phyloP scores from a whole-genome alignment of 2,329 filamentous ascomycete species.

The Ophiostoma ulmi region DNA sequence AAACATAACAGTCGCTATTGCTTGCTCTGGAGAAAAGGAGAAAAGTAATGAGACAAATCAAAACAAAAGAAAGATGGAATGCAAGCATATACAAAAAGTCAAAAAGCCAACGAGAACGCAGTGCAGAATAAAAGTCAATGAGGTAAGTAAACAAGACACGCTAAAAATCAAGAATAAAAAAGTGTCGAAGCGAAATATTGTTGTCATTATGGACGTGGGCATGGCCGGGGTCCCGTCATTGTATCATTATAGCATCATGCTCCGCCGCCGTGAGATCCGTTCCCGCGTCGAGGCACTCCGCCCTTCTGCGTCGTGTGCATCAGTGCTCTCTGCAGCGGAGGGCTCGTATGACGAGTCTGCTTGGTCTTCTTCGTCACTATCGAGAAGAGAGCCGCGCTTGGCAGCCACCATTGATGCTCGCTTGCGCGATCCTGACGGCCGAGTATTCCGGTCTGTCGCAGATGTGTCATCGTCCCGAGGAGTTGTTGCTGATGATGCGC shows the following conservation, averaged over 20 bases:
- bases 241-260: constrained; percentile 53
- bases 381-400: constrained; percentile 33
- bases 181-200: constrained; percentile 18
- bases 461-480: constrained; percentile 14
- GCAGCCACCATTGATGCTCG: constrained; percentile 41
- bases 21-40: constrained; percentile 4
- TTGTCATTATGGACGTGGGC: constrained; percentile 13
- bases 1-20: constrained; percentile 24
- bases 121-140: not conserved
- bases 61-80: constrained; percentile 1
- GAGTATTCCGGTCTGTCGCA: constrained; percentile 26
- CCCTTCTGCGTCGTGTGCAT: constrained; percentile 24
- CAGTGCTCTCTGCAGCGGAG: constrained; percentile 27
- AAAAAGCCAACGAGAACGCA: not conserved
- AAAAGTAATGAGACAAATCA: not conserved
- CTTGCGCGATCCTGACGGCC: constrained; percentile 35
- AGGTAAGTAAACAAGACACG: not conserved
- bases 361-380: constrained; percentile 35
- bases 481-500: constrained; percentile 15
- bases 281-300: constrained; percentile 30
- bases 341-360: constrained; percentile 32
- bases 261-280: constrained; percentile 46
- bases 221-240: not conserved
- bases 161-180: not conserved
- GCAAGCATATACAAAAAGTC: constrained; percentile 4